Conservation (phyloP, 106 monocot genomes). For the Gastrodia elata region DNA sequence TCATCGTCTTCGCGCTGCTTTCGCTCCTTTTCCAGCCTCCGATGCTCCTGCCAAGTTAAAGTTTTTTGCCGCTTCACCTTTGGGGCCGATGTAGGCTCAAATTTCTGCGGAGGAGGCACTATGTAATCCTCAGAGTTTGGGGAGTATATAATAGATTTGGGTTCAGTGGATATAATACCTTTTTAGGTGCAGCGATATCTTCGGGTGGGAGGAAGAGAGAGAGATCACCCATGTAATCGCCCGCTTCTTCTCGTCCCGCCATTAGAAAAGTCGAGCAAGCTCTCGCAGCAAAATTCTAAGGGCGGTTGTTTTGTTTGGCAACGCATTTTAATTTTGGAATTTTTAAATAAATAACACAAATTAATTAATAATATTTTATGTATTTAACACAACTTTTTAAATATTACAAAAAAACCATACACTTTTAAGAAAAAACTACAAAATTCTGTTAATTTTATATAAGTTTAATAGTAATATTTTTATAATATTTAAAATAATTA, state of each 20-base stretch:
- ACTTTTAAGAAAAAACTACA: no score
- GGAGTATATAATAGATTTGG: constrained; percentile 3
- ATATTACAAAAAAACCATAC: no score
- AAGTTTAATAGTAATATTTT: no score
- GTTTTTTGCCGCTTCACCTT: constrained; percentile 33
- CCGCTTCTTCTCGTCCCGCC: constrained; percentile 51
- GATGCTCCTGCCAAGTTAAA: constrained; percentile 64
- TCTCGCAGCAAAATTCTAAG: background rate
- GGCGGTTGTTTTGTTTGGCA: no score
- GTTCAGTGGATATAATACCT: constrained; percentile 12
- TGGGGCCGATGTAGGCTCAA: background rate
- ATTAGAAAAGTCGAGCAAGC: constrained; percentile 10
- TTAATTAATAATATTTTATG: no score
- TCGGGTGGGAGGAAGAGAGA: constrained; percentile 61
- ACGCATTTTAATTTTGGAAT: no score
- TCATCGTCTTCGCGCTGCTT: constrained; percentile 87
- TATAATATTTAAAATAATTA: no score
- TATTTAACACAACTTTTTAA: no score
- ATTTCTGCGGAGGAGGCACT: constrained; percentile 6
- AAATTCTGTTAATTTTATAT: no score
- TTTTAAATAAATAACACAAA: no score
- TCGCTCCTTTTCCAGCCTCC: constrained; percentile 42
- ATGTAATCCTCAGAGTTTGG: background rate
- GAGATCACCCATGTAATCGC: constrained; percentile 96
- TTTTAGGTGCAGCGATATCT: constrained; percentile 21